phyloP scores from a whole-genome alignment of 805 yeast species.

The Lipomyces mesembrius region DNA sequence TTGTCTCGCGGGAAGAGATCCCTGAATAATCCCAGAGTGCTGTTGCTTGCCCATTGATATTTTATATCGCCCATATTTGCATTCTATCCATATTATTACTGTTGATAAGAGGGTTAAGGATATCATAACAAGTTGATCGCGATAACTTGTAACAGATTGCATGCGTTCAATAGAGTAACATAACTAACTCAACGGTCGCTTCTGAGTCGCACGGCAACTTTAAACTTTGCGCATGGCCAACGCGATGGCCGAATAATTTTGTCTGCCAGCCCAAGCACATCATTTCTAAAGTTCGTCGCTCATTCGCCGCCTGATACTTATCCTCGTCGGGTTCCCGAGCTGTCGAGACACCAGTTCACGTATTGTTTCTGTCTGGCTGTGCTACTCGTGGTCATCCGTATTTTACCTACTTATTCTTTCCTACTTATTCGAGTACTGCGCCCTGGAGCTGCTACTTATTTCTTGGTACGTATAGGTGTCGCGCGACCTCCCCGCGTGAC shows the following conservation, averaged over 20 bases:
- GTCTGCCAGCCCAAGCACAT: not conserved
- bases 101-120: too few relatives aligned
- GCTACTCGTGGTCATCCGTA: not conserved
- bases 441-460: not conserved
- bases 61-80: too few relatives aligned
- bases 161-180: too few relatives aligned
- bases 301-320: slow-evolving; percentile 3
- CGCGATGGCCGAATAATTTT: slow-evolving; percentile 29
- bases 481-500: not conserved
- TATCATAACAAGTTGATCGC: too few relatives aligned
- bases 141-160: too few relatives aligned
- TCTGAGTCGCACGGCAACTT: not conserved
- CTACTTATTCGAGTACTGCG: not conserved
- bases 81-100: too few relatives aligned
- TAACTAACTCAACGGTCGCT: not conserved
- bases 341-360: too few relatives aligned
- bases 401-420: not conserved
- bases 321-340: not conserved
- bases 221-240: slow-evolving; percentile 9
- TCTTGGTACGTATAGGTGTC: not conserved
- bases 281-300: slow-evolving; percentile 8
- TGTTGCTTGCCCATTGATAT: too few relatives aligned
- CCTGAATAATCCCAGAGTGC: too few relatives aligned
- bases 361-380: too few relatives aligned
- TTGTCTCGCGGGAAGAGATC: not conserved